These are phyloP conservation scores for Leptomonas pyrrhocoris DNA, from an alignment of 208 protist species.

Conservation along the genomic window DNA sequence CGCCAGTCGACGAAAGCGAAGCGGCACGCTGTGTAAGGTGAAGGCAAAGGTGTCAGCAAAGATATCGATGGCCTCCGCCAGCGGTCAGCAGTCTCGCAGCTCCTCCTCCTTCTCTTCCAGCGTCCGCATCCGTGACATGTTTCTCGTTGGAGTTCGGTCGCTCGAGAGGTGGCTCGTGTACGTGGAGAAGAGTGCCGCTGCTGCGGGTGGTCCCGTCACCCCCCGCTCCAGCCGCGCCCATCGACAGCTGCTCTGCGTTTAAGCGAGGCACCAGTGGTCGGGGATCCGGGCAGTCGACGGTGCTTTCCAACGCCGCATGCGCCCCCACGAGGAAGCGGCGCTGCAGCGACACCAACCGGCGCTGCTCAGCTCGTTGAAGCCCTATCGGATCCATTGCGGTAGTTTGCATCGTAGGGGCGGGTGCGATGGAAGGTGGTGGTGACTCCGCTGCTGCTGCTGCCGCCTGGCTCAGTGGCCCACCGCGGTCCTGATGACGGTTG, in stretches of 20 bases:
- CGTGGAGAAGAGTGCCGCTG: neutral
- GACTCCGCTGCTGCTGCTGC: neutral
- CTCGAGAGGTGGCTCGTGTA: neutral
- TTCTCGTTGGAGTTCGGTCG: neutral
- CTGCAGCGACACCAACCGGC: neutral
- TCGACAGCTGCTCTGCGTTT: neutral
- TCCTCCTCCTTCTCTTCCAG: neutral
- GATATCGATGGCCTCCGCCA: conserved; percentile 6
- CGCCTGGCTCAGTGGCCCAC: neutral
- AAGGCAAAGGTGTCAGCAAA: conserved; percentile 35
- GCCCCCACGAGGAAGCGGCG: conserved; percentile 25
- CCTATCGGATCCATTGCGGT: neutral
- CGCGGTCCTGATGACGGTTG: neutral
- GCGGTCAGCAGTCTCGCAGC: neutral
- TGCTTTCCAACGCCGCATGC: conserved; percentile 23
- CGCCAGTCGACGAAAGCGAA: conserved; percentile 10
- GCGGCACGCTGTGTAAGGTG: conserved; percentile 26
- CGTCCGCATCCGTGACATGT: neutral
- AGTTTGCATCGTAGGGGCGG: neutral
- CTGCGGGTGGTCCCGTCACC: neutral
- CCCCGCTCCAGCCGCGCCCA: neutral
- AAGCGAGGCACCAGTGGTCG: conserved; percentile 10
- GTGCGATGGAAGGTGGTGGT: neutral
- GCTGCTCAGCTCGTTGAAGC: neutral
- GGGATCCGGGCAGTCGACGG: conserved; percentile 9